These are phyloP conservation scores for Arachnopeziza araneosa DNA, from an alignment of 2,329 filamentous ascomycete species.

Conservation along the genomic window DNA sequence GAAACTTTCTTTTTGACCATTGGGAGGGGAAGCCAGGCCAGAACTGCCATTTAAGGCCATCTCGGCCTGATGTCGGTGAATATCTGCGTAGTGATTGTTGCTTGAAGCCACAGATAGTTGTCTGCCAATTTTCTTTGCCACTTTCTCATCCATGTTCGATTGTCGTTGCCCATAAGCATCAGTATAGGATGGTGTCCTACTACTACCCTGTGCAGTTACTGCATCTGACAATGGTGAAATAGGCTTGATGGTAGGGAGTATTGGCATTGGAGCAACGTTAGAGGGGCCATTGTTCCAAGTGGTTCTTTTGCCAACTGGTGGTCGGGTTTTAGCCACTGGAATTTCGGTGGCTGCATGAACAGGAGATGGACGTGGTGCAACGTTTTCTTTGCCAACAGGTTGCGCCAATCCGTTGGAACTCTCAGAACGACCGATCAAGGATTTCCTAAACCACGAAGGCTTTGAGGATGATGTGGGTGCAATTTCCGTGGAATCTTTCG, in stretches of 20 bases:
- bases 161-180: constrained; percentile 39
- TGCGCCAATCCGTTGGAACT: constrained; percentile 55
- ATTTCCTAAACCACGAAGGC: constrained; percentile 95
- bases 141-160: constrained; percentile 53
- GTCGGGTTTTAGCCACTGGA: constrained; percentile 37
- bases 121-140: constrained; percentile 84
- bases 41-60: constrained; percentile 78
- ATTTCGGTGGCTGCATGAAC: constrained; percentile 40
- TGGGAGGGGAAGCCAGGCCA: constrained; percentile 69
- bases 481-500: constrained; percentile 54
- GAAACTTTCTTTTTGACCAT: constrained; percentile 87
- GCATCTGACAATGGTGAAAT: constrained; percentile 95
- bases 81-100: constrained; percentile 86
- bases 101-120: constrained; percentile 90
- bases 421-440: constrained; percentile 76
- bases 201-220: constrained; percentile 82
- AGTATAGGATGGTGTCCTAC: constrained; percentile 49
- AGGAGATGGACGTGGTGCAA: constrained; percentile 41
- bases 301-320: constrained; percentile 69
- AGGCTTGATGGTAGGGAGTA: constrained; percentile 87
- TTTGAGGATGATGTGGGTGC: constrained; percentile 65
- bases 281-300: constrained; percentile 86
- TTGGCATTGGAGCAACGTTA: constrained; percentile 86
- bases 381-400: constrained; percentile 41
- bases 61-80: constrained; percentile 87